Evolutionary conservation across 2,329 filamentous ascomycete genomes (phyloP).

Genomic region (Paraphaeosphaeria sporulosa): DNA sequence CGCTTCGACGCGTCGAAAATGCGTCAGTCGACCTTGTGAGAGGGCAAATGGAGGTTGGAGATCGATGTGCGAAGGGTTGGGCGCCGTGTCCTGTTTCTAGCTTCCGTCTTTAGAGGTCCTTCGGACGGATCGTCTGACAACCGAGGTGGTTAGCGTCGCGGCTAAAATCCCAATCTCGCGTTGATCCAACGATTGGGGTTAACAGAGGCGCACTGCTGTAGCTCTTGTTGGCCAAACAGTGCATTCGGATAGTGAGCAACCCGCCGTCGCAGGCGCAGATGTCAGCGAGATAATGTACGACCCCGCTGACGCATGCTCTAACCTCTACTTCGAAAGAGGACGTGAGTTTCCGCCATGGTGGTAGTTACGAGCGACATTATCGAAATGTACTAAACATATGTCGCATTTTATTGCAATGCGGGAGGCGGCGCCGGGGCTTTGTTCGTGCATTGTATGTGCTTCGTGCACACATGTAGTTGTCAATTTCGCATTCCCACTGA

Average conservation of each 20-base stretch:
- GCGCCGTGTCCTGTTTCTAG: neutral
- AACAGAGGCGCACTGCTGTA: neutral
- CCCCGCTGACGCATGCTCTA: neutral
- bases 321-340: neutral
- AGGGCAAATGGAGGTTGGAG: neutral
- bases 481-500: too few species aligned
- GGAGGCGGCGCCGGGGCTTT: too few species aligned
- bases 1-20: neutral
- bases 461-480: too few species aligned
- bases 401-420: too few species aligned
- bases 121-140: neutral
- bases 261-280: neutral
- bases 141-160: conserved; percentile 9
- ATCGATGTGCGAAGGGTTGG: too few species aligned
- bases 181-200: neutral
- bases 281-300: too few species aligned
- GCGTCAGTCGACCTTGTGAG: neutral
- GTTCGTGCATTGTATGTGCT: too few species aligned
- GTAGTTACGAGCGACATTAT: neutral
- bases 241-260: neutral
- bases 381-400: too few species aligned
- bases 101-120: neutral
- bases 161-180: conserved; percentile 7
- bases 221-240: neutral
- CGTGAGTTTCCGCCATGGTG: neutral